These are phyloP conservation scores for Ustilago trichophora DNA, from an alignment of 1,284 basidiomycete genomes.

Conservation along the genomic window DNA sequence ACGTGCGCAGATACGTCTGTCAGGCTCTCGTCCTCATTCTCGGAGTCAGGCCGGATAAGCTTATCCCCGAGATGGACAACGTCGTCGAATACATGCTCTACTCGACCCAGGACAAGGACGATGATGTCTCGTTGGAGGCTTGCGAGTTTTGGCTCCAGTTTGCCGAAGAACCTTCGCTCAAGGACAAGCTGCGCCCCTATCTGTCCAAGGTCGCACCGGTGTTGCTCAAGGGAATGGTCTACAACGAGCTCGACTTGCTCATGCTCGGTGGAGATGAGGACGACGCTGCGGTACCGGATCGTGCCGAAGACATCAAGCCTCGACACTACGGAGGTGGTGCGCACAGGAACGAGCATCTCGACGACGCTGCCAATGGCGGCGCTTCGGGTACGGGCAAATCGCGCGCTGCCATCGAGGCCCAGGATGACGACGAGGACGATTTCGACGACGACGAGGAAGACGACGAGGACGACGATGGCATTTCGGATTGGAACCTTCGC, in stretches of 20 bases:
- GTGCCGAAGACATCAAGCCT: slow-evolving; percentile 85
- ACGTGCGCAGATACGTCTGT: slow-evolving; percentile 93
- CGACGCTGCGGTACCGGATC: slow-evolving; percentile 81
- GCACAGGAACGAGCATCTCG: slow-evolving; percentile 70
- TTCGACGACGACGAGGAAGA: slow-evolving; percentile 86
- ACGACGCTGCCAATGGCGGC: slow-evolving; percentile 57
- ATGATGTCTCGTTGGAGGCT: slow-evolving; percentile 74
- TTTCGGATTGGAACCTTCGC: slow-evolving; percentile 98
- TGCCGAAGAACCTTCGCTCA: slow-evolving; percentile 91
- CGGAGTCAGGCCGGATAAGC: slow-evolving; percentile 90
- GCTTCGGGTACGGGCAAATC: slow-evolving; percentile 55
- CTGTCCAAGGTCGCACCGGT: slow-evolving; percentile 89
- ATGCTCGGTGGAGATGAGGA: slow-evolving; percentile 94
- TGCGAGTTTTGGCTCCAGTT: slow-evolving; percentile 99
- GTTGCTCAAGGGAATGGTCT: slow-evolving; percentile 94
- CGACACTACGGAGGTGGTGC: slow-evolving; percentile 82
- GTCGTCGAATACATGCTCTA: slow-evolving; percentile 99
- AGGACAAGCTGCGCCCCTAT: slow-evolving; percentile 83
- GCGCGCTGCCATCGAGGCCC: slow-evolving; percentile 69
- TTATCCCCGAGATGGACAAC: slow-evolving; percentile 93
- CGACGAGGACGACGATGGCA: slow-evolving; percentile 93
- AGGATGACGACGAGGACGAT: slow-evolving; percentile 75
- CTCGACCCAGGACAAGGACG: slow-evolving; percentile 93
- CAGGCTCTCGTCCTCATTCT: slow-evolving; percentile 93
- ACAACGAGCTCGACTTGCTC: slow-evolving; percentile 93